phyloP scores from a whole-genome alignment of 345 rosid species.

The Populus davidiana region DNA sequence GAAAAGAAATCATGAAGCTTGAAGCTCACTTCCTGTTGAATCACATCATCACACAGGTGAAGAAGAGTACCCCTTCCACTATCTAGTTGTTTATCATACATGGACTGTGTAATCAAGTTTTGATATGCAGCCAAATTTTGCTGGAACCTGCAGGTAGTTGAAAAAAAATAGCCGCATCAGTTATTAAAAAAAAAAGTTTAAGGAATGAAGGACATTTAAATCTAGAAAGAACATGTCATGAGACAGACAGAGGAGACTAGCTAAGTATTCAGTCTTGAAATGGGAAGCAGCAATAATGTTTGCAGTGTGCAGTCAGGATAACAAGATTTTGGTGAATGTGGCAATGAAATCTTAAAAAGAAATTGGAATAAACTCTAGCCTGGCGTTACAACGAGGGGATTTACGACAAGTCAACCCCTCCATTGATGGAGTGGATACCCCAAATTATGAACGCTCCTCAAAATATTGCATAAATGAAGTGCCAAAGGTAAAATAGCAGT shows the following conservation, averaged over 20 bases:
- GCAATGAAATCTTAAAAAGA: not conserved
- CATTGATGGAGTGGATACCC: not conserved
- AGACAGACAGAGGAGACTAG: not conserved
- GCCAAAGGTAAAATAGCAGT: not conserved
- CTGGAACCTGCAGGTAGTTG: slow-evolving; percentile 62
- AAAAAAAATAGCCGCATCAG: slow-evolving; percentile 16
- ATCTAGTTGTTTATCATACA: slow-evolving; percentile 95
- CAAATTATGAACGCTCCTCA: not conserved
- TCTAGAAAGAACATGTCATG: not conserved
- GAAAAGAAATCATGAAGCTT: slow-evolving; percentile 2
- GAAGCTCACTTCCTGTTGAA: slow-evolving; percentile 91
- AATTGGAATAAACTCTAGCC: not conserved
- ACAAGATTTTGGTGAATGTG: not conserved
- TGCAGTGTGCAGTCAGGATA: not conserved
- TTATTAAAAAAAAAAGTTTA: not conserved
- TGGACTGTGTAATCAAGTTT: slow-evolving; percentile 86
- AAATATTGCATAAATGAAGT: not conserved
- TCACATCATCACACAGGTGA: slow-evolving; percentile 94
- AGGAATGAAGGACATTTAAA: not conserved
- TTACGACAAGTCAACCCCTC: not conserved
- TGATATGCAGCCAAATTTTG: slow-evolving; percentile 78
- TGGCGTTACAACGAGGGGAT: not conserved
- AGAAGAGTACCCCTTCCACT: slow-evolving; percentile 96
- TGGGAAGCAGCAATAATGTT: not conserved
- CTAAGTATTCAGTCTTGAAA: not conserved